These are phyloP conservation scores for Polyplosphaeria fusca DNA, from an alignment of 495 filamentous ascomycete species.

Conservation along the genomic window DNA sequence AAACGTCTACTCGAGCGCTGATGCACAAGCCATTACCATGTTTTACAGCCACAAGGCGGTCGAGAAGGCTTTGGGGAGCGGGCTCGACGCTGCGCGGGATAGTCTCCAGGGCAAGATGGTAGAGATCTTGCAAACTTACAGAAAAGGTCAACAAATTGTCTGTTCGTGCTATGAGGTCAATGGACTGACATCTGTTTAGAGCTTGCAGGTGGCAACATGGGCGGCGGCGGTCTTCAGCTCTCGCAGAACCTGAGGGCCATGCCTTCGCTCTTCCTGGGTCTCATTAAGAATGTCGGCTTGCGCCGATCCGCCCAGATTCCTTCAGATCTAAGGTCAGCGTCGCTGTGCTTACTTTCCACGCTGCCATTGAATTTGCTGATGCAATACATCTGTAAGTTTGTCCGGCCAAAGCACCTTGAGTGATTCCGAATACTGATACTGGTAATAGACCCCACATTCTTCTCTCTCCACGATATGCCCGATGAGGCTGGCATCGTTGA, in stretches of 20 bases:
- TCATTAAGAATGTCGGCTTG: conserved; percentile 93
- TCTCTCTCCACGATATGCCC: conserved; percentile 80
- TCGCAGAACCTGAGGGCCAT: conserved; percentile 85
- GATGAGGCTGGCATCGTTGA: conserved; percentile 85
- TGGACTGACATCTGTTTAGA: no score
- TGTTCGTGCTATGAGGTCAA: no score
- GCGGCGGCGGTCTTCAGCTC: conserved; percentile 81
- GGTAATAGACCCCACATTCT: neutral
- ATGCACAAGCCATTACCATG: conserved; percentile 86
- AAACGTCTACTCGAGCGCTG: conserved; percentile 90
- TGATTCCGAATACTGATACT: neutral
- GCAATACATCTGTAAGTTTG: conserved; percentile 66
- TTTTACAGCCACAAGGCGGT: conserved; percentile 98
- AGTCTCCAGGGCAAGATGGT: conserved; percentile 83
- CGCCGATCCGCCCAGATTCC: conserved; percentile 95
- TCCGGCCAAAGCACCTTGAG: neutral
- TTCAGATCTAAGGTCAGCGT: conserved; percentile 89
- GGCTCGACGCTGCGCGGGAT: conserved; percentile 86
- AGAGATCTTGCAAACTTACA: conserved; percentile 92
- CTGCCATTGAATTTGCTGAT: conserved; percentile 87
- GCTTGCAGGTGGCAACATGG: conserved; percentile 91
- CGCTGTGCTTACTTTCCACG: conserved; percentile 88
- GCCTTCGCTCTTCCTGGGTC: conserved; percentile 82
- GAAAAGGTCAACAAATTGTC: no score
- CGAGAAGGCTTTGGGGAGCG: conserved; percentile 77